Base-by-base conservation (phyloP, 805 yeast genomes). In the Saturnispora mendoncae region DNA sequence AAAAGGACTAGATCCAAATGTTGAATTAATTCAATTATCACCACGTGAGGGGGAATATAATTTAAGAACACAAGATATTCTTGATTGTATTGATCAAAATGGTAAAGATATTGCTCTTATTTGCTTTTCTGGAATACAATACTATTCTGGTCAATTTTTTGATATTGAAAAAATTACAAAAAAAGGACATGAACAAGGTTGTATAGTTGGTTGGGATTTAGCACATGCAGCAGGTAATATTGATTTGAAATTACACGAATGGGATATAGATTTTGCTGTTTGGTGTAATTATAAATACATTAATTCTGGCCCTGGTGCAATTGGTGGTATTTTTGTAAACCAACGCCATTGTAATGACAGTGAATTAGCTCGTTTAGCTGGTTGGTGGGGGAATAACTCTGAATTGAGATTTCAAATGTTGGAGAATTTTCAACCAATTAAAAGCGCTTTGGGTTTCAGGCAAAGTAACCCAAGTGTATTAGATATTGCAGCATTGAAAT, bases 171-270 rank as follows among this genome's bases (percentile, higher is more conserved):
- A 58, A n/a, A 85, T 88, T 51, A 87, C 97, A 1, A 52, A 54
- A 7, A 65, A 64, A 36, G 87, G 81, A 4, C 79, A 84, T 43
- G 50, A 54, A 17, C 56, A 53, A 44, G 72, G 63, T 20, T 69
- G 83, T 27, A 64, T 72, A 2, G 83, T 80, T 23, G 97, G 96
- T 1, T 88, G 96, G 96, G 97, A 88, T 59, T 67, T 88, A 50
- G 97, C 97, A 1, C 97, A 88, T 58, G 95, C 94, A 2, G 90
- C 71, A 2, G 97, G 97, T 2, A 90, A 90, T 58, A 88, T 85
- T 2, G 78, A 76, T 6, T 60, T 90, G 39, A 52, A 71, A 37
- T 63, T 88, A 39, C 97, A 88, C 57, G 85, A 84, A 37, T 88
- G 96, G 95, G 65, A 71, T 43, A 92, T 84, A 4, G 97, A 88